These are phyloP conservation scores for Gymnopilus junonius DNA, from an alignment of 768 basidiomycete genomes.

Conservation along the genomic window DNA sequence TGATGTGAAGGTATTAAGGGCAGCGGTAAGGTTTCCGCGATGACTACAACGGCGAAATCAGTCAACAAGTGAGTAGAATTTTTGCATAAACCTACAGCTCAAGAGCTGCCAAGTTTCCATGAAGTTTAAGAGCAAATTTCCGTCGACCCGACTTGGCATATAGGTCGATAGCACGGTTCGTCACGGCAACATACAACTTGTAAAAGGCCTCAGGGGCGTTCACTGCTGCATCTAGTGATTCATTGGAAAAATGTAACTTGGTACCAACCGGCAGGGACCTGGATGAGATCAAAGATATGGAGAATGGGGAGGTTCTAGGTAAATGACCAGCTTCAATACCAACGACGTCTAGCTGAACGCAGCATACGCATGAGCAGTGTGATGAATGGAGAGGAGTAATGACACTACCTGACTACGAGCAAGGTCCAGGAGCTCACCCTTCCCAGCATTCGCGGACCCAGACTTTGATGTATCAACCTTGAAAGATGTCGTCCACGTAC, in stretches of 20 bases:
- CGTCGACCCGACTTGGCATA: slow-evolving; percentile 84
- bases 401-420: slow-evolving; percentile 78
- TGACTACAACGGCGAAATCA: slow-evolving; percentile 46
- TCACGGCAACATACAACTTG: slow-evolving; percentile 72
- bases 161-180: slow-evolving; percentile 83
- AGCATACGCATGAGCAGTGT: not conserved
- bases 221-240: slow-evolving; percentile 64
- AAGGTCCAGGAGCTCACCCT: slow-evolving; percentile 91
- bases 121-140: slow-evolving; percentile 85
- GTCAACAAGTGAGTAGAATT: not conserved
- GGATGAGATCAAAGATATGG: slow-evolving; percentile 42
- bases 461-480: slow-evolving; percentile 51
- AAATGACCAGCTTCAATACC: slow-evolving; percentile 78
- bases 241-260: slow-evolving; percentile 52
- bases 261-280: slow-evolving; percentile 26
- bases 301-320: slow-evolving; percentile 75
- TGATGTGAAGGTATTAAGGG: slow-evolving; percentile 73
- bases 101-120: slow-evolving; percentile 85
- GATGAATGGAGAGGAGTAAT: not conserved
- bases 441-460: slow-evolving; percentile 67
- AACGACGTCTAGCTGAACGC: slow-evolving; percentile 76
- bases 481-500: slow-evolving; percentile 63
- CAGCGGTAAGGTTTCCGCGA: slow-evolving; percentile 63
- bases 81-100: slow-evolving; percentile 68
- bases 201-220: slow-evolving; percentile 67